phyloP scores from a whole-genome alignment of 805 yeast genomes.

The Kodamaea lidongshanica region DNA sequence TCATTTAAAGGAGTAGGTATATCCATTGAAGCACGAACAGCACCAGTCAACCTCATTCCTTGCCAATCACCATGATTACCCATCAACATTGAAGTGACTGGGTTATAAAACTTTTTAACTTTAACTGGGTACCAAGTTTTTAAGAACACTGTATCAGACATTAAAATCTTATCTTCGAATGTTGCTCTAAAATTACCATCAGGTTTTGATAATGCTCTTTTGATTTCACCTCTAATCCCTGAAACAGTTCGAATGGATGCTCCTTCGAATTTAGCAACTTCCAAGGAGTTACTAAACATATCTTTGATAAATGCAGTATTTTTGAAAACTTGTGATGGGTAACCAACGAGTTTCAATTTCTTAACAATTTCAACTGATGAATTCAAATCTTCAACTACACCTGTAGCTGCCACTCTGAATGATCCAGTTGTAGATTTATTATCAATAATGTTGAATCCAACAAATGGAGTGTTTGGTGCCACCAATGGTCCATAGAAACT shows the following conservation, averaged over 20 bases:
- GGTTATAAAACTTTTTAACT: slow-evolving; percentile 87
- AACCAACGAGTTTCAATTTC: slow-evolving; percentile 90
- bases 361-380: slow-evolving; percentile 88
- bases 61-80: slow-evolving; percentile 80
- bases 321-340: slow-evolving; percentile 87
- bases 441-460: slow-evolving; percentile 88
- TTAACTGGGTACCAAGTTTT: slow-evolving; percentile 97
- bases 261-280: slow-evolving; percentile 97
- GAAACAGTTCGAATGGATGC: slow-evolving; percentile 95
- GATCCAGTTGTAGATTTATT: slow-evolving; percentile 79
- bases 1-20: slow-evolving; percentile 55
- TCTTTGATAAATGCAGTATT: slow-evolving; percentile 97
- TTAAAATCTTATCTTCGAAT: slow-evolving; percentile 87
- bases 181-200: slow-evolving; percentile 96
- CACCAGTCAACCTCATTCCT: slow-evolving; percentile 95
- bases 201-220: slow-evolving; percentile 87
- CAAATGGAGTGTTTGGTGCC: slow-evolving; percentile 95
- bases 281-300: slow-evolving; percentile 88
- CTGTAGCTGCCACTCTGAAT: slow-evolving; percentile 94
- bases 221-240: slow-evolving; percentile 96
- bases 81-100: slow-evolving; percentile 84
- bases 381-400: slow-evolving; percentile 90
- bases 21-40: slow-evolving; percentile 71
- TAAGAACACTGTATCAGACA: slow-evolving; percentile 84
- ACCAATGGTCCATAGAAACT: slow-evolving; percentile 96